Evolutionary conservation across 306 rosid genomes (phyloP).

Genomic region (Inga laurina): DNA sequence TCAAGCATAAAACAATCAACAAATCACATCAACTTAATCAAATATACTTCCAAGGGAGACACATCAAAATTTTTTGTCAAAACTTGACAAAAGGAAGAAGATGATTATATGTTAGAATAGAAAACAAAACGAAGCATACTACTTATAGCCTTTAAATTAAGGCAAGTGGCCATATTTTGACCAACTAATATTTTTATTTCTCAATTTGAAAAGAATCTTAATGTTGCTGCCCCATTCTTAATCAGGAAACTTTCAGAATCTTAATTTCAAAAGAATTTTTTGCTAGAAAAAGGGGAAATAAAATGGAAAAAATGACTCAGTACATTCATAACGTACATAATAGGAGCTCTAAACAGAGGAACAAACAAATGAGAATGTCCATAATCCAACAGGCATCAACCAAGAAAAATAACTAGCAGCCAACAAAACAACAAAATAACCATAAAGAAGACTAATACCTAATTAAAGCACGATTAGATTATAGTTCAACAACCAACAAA

Average conservation of each 20-base stretch:
- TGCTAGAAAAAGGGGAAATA: background rate
- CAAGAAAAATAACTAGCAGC: no score
- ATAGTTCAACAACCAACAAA: constrained; percentile 34
- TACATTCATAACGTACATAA: constrained; percentile 28
- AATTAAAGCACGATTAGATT: background rate
- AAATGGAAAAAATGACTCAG: background rate
- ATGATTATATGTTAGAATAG: constrained; percentile 2
- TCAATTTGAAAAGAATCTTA: background rate
- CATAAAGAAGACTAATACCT: background rate
- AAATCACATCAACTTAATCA: constrained; percentile 69
- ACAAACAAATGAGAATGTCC: constrained; percentile 30
- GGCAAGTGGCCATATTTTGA: constrained; percentile 23
- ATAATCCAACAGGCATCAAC: constrained; percentile 28
- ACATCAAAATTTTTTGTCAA: constrained; percentile 43
- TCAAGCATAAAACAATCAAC: constrained; percentile 52
- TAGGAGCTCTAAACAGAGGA: constrained; percentile 41
- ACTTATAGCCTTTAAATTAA: background rate
- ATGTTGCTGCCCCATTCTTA: no score
- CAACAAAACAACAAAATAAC: background rate
- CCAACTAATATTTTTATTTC: constrained; percentile 16
- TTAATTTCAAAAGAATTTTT: background rate
- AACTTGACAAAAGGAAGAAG: constrained; percentile 30
- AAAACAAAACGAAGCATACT: background rate
- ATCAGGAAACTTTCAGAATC: background rate
- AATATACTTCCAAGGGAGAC: constrained; percentile 41